Percentiles rank a stretch among this genome's conserved stretches.
Conservation (phyloP, 2,329 filamentous ascomycete species). For the Scedosporium dehoogii region DNA sequence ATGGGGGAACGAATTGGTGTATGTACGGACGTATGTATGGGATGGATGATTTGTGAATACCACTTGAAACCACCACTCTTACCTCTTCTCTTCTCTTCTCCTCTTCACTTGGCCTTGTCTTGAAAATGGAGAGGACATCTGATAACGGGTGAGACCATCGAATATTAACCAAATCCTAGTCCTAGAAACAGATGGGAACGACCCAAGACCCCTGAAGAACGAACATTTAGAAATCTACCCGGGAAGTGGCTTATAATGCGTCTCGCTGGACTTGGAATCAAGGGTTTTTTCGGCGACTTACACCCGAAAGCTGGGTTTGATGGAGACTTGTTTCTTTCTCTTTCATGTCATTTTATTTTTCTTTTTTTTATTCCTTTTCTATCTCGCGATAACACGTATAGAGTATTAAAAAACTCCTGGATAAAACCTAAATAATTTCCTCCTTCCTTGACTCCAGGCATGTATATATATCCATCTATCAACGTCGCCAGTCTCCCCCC, state of each 20-base stretch:
- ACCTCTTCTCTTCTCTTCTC: not conserved
- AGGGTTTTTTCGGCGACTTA: not conserved
- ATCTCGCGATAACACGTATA: conserved; percentile 2
- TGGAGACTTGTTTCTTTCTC: conserved; percentile 3
- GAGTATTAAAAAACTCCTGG: not conserved
- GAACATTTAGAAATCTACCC: no score
- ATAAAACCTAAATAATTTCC: not conserved
- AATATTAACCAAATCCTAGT: no score
- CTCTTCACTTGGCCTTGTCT: not conserved
- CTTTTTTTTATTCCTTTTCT: conserved; percentile 8
- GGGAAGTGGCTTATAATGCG: no score
- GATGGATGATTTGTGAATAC: no score
- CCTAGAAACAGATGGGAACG: no score
- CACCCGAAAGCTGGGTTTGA: not conserved
- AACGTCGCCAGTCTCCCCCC: not conserved
- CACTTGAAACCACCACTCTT: not conserved
- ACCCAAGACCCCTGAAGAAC: no score
- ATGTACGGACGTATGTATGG: no score
- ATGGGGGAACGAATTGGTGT: no score
- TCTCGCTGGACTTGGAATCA: no score
- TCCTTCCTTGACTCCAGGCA: not conserved
- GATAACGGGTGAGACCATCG: no score
- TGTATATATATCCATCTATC: not conserved
- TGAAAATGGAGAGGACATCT: no score
- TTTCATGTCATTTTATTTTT: conserved; percentile 1